Base-by-base conservation (phyloP, 2,329 filamentous ascomycete species). In the Neophaeococcomyces aloes region DNA sequence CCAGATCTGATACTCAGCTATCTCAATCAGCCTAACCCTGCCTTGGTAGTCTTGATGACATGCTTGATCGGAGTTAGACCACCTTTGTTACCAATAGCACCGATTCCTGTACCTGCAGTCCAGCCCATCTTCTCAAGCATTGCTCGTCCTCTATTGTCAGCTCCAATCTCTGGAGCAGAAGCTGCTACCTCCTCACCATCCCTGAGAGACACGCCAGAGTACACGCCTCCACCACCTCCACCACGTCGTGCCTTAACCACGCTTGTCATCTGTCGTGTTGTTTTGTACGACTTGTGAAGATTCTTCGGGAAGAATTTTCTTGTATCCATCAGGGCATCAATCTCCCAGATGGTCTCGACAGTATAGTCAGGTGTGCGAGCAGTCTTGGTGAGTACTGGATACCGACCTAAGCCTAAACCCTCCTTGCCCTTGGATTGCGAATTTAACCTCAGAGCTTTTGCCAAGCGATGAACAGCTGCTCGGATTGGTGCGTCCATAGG, bases 111-210 rank as follows among this genome's bases (percentile, higher is more conserved):
- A 4, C 91, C 91, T 41, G 74, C 81, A 48, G 76, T 83, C 88
- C 91, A 98, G 3, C 91, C 91, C 91, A 96, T 96, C 65, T 91
- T 96, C 66, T 94, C 86, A 51, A 98, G 66, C 78, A 98, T 84
- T 2, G 79, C 78, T 39, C 86, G 76, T 8, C 91, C 91, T 53
- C 78, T 86, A 60, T 94, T 96, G 42, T 83, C 83, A 3, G 71
- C 69, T 1, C 85, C 84, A 25, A 98, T 72, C 60, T 94, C 88
- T 8, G 87, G 84, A 1, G 89, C 88, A 37, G 79, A 77, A 1
- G 76, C 86, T 37, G 89, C 91, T 2, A 96, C 87, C 21, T 94
- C 69, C 52, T 96, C 88, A 14, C 91, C 91, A 56, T 96, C 84
- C 48, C 75, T 76, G 53, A 91, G 86, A 1, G 70, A 72, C 10